phyloP scores from a whole-genome alignment of 1,284 basidiomycete genomes.

The Anthracocystis panici-leucophaei region DNA sequence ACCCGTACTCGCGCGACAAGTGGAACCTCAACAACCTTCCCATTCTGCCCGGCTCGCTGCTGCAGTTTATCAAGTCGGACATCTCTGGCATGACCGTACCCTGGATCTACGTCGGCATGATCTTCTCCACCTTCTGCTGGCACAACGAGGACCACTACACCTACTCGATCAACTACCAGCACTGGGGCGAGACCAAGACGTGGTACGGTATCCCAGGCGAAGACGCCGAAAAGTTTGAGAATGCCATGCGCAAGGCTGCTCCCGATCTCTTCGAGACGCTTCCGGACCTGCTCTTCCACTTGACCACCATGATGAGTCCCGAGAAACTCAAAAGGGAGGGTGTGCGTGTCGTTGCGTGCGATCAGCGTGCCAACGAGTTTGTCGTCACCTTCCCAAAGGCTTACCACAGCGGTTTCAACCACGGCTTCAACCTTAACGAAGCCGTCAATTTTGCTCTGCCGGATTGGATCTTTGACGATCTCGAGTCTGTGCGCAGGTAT shows the following conservation, averaged over 20 bases:
- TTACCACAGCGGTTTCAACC: conserved; percentile 98
- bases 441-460: conserved; percentile 98
- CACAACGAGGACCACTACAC: conserved; percentile 99
- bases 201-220: conserved; percentile 98
- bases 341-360: conserved; percentile 92
- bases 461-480: conserved; percentile 90
- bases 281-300: conserved; percentile 94
- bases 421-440: conserved; percentile 98
- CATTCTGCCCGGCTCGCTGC: conserved; percentile 85
- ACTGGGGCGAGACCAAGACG: conserved; percentile 99
- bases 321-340: conserved; percentile 85
- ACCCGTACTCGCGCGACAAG: conserved; percentile 87
- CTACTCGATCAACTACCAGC: conserved; percentile 79
- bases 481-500: conserved; percentile 86
- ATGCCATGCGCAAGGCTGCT: conserved; percentile 92
- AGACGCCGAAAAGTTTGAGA: conserved; percentile 94
- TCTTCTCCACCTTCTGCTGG: conserved; percentile 99
- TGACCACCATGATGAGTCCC: conserved; percentile 98
- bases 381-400: conserved; percentile 95
- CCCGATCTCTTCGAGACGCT: conserved; percentile 99
- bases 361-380: conserved; percentile 97
- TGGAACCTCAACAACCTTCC: conserved; percentile 99
- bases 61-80: conserved; percentile 94
- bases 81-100: conserved; percentile 99
- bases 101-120: conserved; percentile 99